phyloP scores from a whole-genome alignment of 2,329 filamentous ascomycete species.

The Monilinia fructigena region DNA sequence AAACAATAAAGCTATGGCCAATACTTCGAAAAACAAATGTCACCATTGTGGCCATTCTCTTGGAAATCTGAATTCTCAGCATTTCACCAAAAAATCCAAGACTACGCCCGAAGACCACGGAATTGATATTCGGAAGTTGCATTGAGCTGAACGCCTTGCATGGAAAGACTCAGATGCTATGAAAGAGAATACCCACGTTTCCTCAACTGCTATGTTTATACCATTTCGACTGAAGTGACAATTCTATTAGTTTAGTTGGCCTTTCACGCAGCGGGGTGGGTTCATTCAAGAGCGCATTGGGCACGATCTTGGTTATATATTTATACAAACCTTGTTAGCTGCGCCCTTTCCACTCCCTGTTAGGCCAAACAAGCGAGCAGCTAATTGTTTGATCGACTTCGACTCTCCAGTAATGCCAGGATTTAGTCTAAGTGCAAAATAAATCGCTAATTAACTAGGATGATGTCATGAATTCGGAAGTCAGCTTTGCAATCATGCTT shows the following conservation, averaged over 20 bases:
- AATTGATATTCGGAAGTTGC: too few relatives aligned
- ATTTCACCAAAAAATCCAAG: too few relatives aligned
- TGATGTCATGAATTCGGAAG: background rate
- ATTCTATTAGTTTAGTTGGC: background rate
- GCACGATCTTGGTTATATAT: background rate
- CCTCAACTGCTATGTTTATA: too few relatives aligned
- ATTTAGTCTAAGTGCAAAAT: background rate
- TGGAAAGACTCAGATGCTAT: too few relatives aligned
- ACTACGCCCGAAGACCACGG: too few relatives aligned
- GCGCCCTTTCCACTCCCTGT: background rate
- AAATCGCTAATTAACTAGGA: background rate
- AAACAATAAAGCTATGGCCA: too few relatives aligned
- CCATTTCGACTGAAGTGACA: too few relatives aligned
- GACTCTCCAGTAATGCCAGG: background rate
- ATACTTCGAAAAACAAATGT: too few relatives aligned
- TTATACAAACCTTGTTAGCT: background rate
- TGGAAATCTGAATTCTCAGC: too few relatives aligned
- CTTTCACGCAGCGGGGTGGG: background rate
- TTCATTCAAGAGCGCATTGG: background rate
- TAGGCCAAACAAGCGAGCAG: background rate
- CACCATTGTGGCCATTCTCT: too few relatives aligned
- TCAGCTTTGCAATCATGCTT: constrained; percentile 1
- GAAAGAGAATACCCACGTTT: too few relatives aligned
- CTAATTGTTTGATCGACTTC: background rate
- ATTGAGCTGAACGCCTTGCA: too few relatives aligned